Evolutionary conservation across 1,139 yeast genomes (phyloP).

Genomic region (Sugiyamaella grinbergsii): DNA sequence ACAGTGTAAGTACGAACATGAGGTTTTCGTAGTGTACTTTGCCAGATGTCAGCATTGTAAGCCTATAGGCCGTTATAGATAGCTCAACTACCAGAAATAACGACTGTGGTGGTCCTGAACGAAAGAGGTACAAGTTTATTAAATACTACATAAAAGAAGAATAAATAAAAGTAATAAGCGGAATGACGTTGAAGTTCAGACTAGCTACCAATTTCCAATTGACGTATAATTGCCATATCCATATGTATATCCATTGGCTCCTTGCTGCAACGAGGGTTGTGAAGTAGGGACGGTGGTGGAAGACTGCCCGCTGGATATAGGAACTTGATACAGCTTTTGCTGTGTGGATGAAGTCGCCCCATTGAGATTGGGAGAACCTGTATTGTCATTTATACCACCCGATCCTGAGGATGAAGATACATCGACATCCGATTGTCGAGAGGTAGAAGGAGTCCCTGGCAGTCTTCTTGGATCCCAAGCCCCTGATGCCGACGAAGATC

Average conservation of each 20-base stretch:
- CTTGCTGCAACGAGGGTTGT: constrained; percentile 19
- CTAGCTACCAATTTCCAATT: constrained; percentile 15
- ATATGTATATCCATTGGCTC: constrained; percentile 12
- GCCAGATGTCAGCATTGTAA: too few relatives aligned
- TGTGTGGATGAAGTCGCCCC: constrained; percentile 3
- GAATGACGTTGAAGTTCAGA: background rate
- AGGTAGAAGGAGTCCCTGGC: constrained; percentile 24
- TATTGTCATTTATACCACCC: background rate
- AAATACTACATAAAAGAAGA: constrained; percentile 8
- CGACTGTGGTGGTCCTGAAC: too few relatives aligned
- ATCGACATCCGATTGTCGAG: constrained; percentile 6
- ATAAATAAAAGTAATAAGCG: constrained; percentile 5
- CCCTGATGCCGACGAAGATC: constrained; percentile 13
- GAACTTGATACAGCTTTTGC: constrained; percentile 14
- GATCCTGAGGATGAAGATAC: constrained; percentile 1
- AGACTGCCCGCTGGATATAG: constrained; percentile 12
- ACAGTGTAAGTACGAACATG: too few relatives aligned
- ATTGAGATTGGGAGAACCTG: constrained; percentile 8
- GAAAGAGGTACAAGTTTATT: constrained; percentile 6
- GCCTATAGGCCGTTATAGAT: too few relatives aligned
- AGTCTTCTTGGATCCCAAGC: constrained; percentile 31
- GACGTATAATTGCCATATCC: constrained; percentile 17
- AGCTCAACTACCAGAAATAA: too few relatives aligned
- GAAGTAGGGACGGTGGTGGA: constrained; percentile 23
- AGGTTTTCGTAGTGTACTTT: too few relatives aligned